A percentile compares a stretch with the other conserved stretches of the same genome.
These are phyloP conservation scores for Furcasterigmium furcatum DNA, from an alignment of 2,329 filamentous ascomycete species.

Conservation along the genomic window DNA sequence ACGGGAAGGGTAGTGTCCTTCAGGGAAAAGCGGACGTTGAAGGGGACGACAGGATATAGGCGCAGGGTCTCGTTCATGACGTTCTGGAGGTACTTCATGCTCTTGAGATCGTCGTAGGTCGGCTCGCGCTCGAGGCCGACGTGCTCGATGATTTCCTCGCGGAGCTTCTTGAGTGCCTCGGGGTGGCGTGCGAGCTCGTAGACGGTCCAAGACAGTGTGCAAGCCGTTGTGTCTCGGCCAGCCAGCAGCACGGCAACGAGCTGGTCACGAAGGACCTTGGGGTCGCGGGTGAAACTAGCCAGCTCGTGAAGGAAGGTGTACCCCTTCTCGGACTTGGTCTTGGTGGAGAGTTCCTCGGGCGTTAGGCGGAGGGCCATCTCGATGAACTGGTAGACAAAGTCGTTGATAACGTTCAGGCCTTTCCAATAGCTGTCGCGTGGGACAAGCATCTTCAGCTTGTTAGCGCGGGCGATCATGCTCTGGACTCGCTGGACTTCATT, in stretches of 20 bases:
- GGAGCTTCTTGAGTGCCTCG: constrained; percentile 62
- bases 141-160: constrained; percentile 65
- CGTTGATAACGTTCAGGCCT: constrained; percentile 66
- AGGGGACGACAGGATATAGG: constrained; percentile 74
- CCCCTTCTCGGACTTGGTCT: constrained; percentile 65
- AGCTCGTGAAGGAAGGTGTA: constrained; percentile 89
- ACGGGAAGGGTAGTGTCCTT: constrained; percentile 71
- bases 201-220: constrained; percentile 74
- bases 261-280: constrained; percentile 76
- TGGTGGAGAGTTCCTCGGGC: constrained; percentile 68
- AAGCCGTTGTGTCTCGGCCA: constrained; percentile 83
- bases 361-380: constrained; percentile 67
- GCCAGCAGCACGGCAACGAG: constrained; percentile 79
- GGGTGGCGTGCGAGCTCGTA: constrained; percentile 79
- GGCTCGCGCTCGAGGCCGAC: constrained; percentile 62
- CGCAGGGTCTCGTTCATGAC: constrained; percentile 76
- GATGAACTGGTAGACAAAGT: constrained; percentile 76
- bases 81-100: constrained; percentile 78
- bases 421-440: constrained; percentile 61
- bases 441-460: constrained; percentile 60
- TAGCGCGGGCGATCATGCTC: constrained; percentile 61
- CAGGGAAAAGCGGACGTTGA: constrained; percentile 72
- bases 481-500: constrained; percentile 75
- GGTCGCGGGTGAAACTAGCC: constrained; percentile 72
- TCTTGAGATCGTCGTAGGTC: constrained; percentile 79